Conservation (phyloP, 768 basidiomycete species). For the Hygrophoropsis aurantiaca region DNA sequence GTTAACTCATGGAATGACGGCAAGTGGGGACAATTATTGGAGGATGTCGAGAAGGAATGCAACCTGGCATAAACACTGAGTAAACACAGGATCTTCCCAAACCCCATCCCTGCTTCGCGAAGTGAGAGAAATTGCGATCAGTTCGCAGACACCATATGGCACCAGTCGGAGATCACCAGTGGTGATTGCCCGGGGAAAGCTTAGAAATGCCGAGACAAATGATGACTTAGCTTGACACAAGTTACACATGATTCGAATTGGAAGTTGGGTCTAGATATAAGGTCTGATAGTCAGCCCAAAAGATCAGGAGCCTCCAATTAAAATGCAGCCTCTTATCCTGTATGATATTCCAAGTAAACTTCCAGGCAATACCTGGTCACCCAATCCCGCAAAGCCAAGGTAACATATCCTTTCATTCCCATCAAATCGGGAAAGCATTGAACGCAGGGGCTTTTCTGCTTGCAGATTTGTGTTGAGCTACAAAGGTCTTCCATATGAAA, state of each 20-base stretch:
- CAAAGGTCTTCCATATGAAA: slow-evolving; percentile 41
- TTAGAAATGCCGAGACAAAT: neutral
- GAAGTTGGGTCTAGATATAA: neutral
- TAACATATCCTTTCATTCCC: slow-evolving; percentile 3
- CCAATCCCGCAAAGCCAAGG: slow-evolving; percentile 39
- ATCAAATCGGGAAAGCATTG: too few relatives aligned
- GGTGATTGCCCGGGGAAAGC: neutral
- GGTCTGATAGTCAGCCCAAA: neutral
- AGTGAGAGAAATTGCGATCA: neutral
- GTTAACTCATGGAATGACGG: slow-evolving; percentile 10
- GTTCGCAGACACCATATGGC: neutral
- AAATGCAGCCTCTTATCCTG: slow-evolving; percentile 24
- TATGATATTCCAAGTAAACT: slow-evolving; percentile 34
- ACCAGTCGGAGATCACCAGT: neutral
- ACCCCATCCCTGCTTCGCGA: neutral
- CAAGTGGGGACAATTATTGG: slow-evolving; percentile 11
- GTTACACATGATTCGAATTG: neutral
- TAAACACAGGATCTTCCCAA: neutral
- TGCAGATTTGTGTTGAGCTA: slow-evolving; percentile 28
- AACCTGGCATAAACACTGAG: neutral
- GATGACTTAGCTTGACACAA: neutral
- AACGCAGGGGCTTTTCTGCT: neutral
- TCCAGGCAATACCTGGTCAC: slow-evolving; percentile 34
- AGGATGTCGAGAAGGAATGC: slow-evolving; percentile 9
- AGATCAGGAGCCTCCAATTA: neutral